Evolutionary conservation across 805 yeast species (phyloP).

Genomic region (Kazachstania africana): DNA sequence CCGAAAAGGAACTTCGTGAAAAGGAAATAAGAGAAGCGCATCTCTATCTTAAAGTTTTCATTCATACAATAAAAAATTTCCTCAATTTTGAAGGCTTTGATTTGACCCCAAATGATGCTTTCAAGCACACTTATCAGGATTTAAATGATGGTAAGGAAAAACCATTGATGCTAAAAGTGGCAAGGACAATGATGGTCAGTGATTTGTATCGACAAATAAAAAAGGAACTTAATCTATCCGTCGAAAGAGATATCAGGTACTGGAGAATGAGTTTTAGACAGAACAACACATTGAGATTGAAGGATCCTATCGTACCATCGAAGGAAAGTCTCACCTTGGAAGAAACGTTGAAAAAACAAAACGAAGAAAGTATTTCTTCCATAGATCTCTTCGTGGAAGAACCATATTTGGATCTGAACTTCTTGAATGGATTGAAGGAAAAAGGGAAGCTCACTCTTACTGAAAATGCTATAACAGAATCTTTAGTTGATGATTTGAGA

Average conservation of each 20-base stretch:
- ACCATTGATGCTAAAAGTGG: constrained; percentile 40
- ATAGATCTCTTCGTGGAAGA: constrained; percentile 62
- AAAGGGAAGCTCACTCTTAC: constrained; percentile 3
- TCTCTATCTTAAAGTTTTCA: constrained; percentile 43
- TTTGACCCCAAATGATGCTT: constrained; percentile 38
- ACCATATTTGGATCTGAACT: constrained; percentile 23
- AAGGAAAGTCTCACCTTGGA: constrained; percentile 32
- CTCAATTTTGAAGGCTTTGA: constrained; percentile 62
- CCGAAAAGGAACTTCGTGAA: constrained; percentile 39
- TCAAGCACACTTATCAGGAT: constrained; percentile 37
- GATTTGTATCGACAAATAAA: constrained; percentile 42
- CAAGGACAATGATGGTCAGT: constrained; percentile 43
- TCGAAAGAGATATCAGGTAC: constrained; percentile 35
- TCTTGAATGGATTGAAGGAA: constrained; percentile 10
- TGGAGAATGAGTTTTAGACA: constrained; percentile 59
- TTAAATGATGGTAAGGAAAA: constrained; percentile 33
- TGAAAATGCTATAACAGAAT: constrained; percentile 6
- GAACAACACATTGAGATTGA: constrained; percentile 61
- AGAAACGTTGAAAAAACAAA: constrained; percentile 31
- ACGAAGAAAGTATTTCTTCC: constrained; percentile 26
- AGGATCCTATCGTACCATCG: constrained; percentile 26
- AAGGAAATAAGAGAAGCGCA: constrained; percentile 66
- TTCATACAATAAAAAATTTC: constrained; percentile 45
- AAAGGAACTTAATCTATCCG: constrained; percentile 30
- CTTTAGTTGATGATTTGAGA: constrained; percentile 15